Evolutionary conservation across 176 grass and related monocot genomes (phyloP).

Genomic region (Themeda triandra): DNA sequence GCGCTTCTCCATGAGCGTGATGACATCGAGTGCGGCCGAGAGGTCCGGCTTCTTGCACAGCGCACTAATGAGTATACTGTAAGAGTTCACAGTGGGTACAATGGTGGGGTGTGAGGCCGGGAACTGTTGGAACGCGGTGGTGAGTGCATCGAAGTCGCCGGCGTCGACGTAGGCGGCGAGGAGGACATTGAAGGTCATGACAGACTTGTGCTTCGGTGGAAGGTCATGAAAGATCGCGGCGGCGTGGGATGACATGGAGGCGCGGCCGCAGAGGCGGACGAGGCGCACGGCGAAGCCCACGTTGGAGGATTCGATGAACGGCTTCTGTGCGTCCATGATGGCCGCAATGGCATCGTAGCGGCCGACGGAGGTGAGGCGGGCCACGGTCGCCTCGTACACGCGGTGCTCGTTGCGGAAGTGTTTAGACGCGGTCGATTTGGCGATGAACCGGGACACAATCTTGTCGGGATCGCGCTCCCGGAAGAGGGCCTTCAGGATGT

Average conservation of each 20-base stretch:
- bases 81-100: conserved; percentile 32
- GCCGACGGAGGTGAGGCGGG: conserved; percentile 38
- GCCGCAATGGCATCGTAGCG: conserved; percentile 39
- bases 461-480: conserved; percentile 49
- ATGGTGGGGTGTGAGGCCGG: conserved; percentile 35
- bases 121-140: conserved; percentile 36
- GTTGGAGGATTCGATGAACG: conserved; percentile 33
- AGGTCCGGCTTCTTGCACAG: conserved; percentile 43
- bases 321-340: conserved; percentile 55
- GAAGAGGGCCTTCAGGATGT: conserved; percentile 14
- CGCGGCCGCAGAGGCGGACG: conserved; percentile 53
- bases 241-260: conserved; percentile 51
- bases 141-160: conserved; percentile 19
- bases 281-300: conserved; percentile 49
- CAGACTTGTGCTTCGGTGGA: conserved; percentile 22
- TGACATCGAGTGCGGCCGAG: conserved; percentile 35
- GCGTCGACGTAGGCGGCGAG: conserved; percentile 11
- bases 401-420: conserved; percentile 32
- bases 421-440: background rate
- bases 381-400: conserved; percentile 38
- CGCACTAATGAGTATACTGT: conserved; percentile 53
- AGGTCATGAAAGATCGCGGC: conserved; percentile 38
- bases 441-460: conserved; percentile 47
- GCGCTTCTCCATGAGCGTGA: conserved; percentile 51
- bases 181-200: conserved; percentile 43